Percentiles rank a stretch among this genome's conserved stretches.
These are phyloP conservation scores for Dryas integrifolia DNA, from an alignment of 331 rosid genomes.

Conservation along the genomic window DNA sequence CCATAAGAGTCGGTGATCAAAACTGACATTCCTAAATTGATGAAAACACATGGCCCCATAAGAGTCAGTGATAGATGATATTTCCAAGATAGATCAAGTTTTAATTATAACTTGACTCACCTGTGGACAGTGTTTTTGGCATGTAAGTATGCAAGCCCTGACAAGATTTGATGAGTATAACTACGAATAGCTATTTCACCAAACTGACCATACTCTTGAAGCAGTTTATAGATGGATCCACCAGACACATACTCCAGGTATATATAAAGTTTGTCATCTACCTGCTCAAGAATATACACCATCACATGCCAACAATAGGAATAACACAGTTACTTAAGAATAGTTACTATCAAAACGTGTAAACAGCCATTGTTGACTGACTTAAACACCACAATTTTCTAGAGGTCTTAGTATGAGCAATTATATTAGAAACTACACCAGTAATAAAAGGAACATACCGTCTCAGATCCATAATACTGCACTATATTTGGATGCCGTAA, in stretches of 20 bases:
- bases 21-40: background rate
- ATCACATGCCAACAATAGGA: background rate
- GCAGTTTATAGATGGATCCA: slow-evolving; percentile 51
- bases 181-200: slow-evolving; percentile 48
- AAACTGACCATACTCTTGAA: slow-evolving; percentile 49
- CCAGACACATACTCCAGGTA: slow-evolving; percentile 56
- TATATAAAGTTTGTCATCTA: slow-evolving; percentile 47
- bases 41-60: slow-evolving; percentile 7
- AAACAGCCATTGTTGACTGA: background rate
- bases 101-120: slow-evolving; percentile 21
- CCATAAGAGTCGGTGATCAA: background rate
- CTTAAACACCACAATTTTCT: background rate
- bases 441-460: slow-evolving; percentile 26
- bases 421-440: background rate
- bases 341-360: slow-evolving; percentile 1
- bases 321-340: background rate
- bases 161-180: slow-evolving; percentile 48
- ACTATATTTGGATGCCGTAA: slow-evolving; percentile 51
- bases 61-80: background rate
- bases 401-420: background rate
- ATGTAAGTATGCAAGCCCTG: slow-evolving; percentile 52
- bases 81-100: background rate
- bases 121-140: slow-evolving; percentile 48
- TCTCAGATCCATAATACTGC: slow-evolving; percentile 49
- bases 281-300: slow-evolving; percentile 25